Evolutionary conservation across 2,329 filamentous ascomycete genomes (phyloP).

Genomic region (Nemania diffusa): DNA sequence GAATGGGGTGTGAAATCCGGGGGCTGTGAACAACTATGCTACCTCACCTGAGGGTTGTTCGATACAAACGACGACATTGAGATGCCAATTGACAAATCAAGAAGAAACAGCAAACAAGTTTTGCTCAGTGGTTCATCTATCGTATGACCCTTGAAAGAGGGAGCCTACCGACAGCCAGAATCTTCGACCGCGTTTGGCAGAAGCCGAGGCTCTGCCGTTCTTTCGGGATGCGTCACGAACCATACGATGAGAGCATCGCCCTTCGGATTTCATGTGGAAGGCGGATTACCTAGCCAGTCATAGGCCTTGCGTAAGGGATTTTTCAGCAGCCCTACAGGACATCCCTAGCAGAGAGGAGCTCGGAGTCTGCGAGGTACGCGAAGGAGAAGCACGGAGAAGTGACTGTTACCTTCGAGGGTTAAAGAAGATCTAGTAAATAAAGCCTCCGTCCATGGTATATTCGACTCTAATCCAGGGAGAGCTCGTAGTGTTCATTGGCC

Average conservation of each 20-base stretch:
- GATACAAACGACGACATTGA: conserved; percentile 1
- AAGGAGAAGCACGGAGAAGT: conserved; percentile 1
- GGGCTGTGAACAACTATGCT: background rate
- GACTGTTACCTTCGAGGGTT: background rate
- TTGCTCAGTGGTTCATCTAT: conserved; percentile 8
- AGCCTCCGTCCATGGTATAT: background rate
- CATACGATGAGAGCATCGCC: conserved; percentile 19
- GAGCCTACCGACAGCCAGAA: conserved; percentile 17
- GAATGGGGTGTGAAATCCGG: background rate
- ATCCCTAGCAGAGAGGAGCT: background rate
- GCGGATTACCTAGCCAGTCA: conserved; percentile 11
- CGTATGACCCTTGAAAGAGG: conserved; percentile 19
- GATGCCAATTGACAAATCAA: conserved; percentile 14
- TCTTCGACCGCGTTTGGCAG: conserved; percentile 13
- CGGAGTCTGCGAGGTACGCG: conserved; percentile 8
- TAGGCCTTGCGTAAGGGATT: conserved; percentile 9
- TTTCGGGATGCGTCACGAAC: conserved; percentile 15
- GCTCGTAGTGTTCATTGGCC: background rate
- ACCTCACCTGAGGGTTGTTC: conserved; percentile 15
- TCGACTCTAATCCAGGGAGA: background rate
- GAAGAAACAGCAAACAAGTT: background rate
- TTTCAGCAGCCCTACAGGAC: conserved; percentile 18
- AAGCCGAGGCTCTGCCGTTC: conserved; percentile 26
- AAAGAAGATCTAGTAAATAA: conserved; percentile 19
- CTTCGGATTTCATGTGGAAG: conserved; percentile 24